These are phyloP conservation scores for Cyclotella sp. DNA, from an alignment of 108 stramenopile genomes.

Conservation along the genomic window DNA sequence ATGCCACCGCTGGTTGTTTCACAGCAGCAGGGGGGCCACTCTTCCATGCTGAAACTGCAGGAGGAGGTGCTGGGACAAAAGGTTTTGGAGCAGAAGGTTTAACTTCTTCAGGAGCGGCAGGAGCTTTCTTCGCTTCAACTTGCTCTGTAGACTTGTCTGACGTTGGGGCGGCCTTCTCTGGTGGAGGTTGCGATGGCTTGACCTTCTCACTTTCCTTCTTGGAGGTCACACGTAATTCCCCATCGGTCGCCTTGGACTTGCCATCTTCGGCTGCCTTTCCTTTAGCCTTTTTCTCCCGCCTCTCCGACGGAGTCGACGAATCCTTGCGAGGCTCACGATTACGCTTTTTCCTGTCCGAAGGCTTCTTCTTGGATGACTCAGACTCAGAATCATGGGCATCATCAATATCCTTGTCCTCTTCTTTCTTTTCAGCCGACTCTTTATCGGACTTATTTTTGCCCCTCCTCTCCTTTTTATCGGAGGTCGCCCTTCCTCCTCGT, in stretches of 20 bases:
- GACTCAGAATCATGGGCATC: constrained; percentile 11
- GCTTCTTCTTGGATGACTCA: constrained; percentile 6
- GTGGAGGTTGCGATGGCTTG: neutral
- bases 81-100: constrained; percentile 13
- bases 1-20: constrained; percentile 6
- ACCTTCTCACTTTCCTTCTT: neutral
- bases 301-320: neutral
- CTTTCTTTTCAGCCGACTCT: neutral
- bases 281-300: constrained; percentile 10
- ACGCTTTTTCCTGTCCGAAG: neutral
- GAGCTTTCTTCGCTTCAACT: constrained; percentile 14
- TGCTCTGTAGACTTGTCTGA: constrained; percentile 6
- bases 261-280: neutral
- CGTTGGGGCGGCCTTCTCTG: neutral
- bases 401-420: constrained; percentile 1
- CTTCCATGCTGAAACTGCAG: constrained; percentile 42
- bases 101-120: neutral
- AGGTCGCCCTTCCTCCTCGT: neutral
- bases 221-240: neutral
- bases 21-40: constrained; percentile 32
- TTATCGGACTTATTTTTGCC: neutral
- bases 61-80: constrained; percentile 42
- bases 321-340: neutral
- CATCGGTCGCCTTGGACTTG: neutral
- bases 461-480: neutral